A percentile compares a stretch with the other conserved stretches of the same genome.
Evolutionary conservation across 2,329 filamentous ascomycete species (phyloP).

Genomic region (Fusarium verrucosum): DNA sequence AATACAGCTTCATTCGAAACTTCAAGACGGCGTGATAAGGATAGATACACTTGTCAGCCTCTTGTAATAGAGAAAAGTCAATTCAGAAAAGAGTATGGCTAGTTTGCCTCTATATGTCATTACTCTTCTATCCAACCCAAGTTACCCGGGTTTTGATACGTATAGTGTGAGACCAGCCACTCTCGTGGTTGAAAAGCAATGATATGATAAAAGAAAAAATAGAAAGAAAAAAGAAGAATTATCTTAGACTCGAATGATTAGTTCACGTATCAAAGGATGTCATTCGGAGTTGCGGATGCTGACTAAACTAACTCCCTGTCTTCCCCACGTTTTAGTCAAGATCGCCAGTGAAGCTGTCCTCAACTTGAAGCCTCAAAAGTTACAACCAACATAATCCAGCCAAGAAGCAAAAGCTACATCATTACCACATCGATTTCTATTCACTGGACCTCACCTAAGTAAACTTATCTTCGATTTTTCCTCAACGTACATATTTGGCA

Average conservation of each 20-base stretch:
- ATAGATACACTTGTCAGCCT: slow-evolving; percentile 42
- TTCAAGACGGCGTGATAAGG: slow-evolving; percentile 36
- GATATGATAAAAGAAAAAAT: too few relatives aligned
- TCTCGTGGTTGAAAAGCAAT: too few relatives aligned
- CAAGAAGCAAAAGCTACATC: not conserved
- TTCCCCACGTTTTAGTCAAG: slow-evolving; percentile 33
- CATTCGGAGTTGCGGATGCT: slow-evolving; percentile 38
- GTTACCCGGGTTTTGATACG: too few relatives aligned
- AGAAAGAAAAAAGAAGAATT: too few relatives aligned
- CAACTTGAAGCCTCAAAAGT: slow-evolving; percentile 15
- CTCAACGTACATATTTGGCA: not conserved
- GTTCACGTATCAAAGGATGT: slow-evolving; percentile 9
- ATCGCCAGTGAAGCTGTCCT: slow-evolving; percentile 16
- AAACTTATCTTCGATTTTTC: rapidly evolving
- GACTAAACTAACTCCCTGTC: slow-evolving; percentile 31
- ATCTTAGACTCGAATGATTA: not conserved
- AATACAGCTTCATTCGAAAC: not conserved
- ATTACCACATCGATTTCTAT: not conserved
- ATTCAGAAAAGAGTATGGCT: not conserved
- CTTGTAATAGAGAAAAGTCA: slow-evolving; percentile 12
- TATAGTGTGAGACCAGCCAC: too few relatives aligned
- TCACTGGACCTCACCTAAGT: not conserved
- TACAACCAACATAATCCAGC: not conserved
- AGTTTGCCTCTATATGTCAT: not conserved
- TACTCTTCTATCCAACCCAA: too few relatives aligned